phyloP scores from a whole-genome alignment of 208 protist genomes.

The Wallacemonas collosoma region DNA sequence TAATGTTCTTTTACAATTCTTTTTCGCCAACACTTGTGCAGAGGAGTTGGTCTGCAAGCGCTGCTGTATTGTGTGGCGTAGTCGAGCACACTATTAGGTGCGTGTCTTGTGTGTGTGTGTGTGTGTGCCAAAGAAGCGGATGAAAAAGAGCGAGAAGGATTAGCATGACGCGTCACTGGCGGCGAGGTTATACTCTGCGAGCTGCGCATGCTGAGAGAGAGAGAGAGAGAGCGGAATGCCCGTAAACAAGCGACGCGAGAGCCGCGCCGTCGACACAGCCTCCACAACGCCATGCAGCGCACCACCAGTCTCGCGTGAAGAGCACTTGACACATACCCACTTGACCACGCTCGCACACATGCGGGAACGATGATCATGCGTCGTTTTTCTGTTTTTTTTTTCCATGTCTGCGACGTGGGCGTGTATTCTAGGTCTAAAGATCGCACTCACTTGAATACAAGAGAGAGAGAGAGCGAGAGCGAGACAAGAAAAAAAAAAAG shows the following conservation, averaged over 20 bases:
- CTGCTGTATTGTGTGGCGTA: too few relatives aligned
- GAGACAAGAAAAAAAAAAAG: not conserved
- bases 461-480: not conserved
- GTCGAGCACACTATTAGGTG: not conserved
- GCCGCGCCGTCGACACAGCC: too few relatives aligned
- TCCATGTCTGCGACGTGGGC: not conserved
- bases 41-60: too few relatives aligned
- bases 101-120: not conserved
- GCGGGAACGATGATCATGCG: not conserved
- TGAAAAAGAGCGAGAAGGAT: constrained; percentile 4
- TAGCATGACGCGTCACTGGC: not conserved
- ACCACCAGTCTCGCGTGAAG: too few relatives aligned
- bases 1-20: not conserved
- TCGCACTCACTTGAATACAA: not conserved
- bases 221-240: not conserved
- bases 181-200: too few relatives aligned
- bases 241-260: not conserved
- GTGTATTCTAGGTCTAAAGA: not conserved
- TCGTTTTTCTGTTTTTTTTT: not conserved
- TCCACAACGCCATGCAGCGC: too few relatives aligned
- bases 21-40: not conserved
- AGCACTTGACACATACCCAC: too few relatives aligned
- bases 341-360: not conserved
- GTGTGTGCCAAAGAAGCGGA: constrained; percentile 3
- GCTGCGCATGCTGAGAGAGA: not conserved